These are phyloP conservation scores for Aspergillus steynii DNA, from an alignment of 495 filamentous ascomycete species.

Conservation along the genomic window DNA sequence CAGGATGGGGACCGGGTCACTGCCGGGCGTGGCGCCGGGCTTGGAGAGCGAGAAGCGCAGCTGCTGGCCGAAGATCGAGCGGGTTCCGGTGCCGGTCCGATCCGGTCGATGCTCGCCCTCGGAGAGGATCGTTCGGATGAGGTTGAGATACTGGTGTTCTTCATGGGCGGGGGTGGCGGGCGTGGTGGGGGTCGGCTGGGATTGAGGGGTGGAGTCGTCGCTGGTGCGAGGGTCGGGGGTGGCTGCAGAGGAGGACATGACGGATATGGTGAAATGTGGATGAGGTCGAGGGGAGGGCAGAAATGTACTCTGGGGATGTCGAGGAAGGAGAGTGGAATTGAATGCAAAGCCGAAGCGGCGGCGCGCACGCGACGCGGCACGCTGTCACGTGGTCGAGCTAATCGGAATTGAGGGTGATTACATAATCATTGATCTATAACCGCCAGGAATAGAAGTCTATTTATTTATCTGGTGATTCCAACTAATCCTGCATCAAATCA, in stretches of 20 bases:
- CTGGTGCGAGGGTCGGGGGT: slow-evolving; percentile 19
- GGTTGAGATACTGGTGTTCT: slow-evolving; percentile 74
- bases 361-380: slow-evolving; percentile 29
- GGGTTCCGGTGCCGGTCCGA: slow-evolving; percentile 89
- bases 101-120: slow-evolving; percentile 81
- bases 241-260: slow-evolving; percentile 18
- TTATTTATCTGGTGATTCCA: not conserved
- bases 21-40: slow-evolving; percentile 40
- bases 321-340: slow-evolving; percentile 1
- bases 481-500: slow-evolving; percentile 60
- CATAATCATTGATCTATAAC: not conserved
- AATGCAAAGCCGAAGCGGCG: not conserved
- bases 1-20: slow-evolving; percentile 57
- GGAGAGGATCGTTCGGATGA: slow-evolving; percentile 73
- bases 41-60: slow-evolving; percentile 82
- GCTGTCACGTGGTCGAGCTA: slow-evolving; percentile 22
- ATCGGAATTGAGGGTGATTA: too few relatives aligned
- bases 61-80: slow-evolving; percentile 84
- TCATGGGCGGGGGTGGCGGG: slow-evolving; percentile 50
- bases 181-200: slow-evolving; percentile 11
- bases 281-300: not conserved
- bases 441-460: not conserved
- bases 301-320: not conserved
- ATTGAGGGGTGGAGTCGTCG: slow-evolving; percentile 18
- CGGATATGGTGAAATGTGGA: not conserved